These are phyloP conservation scores for Diaporthe amygdali DNA, from an alignment of 2,329 filamentous ascomycete species.

Conservation along the genomic window DNA sequence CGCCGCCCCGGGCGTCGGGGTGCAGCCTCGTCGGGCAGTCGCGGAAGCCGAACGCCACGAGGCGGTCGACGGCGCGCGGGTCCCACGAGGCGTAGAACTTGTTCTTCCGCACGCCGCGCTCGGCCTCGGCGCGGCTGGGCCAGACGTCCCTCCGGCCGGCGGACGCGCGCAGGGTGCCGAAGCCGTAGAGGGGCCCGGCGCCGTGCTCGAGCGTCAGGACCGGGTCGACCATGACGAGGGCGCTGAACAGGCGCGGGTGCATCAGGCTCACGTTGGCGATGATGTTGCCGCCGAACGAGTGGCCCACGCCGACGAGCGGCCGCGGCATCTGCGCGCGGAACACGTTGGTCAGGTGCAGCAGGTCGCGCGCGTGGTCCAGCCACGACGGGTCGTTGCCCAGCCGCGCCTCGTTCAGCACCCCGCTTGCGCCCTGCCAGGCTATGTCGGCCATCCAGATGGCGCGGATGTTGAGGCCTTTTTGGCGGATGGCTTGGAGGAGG, in stretches of 20 bases:
- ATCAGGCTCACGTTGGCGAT: conserved; percentile 75
- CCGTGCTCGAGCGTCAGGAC: conserved; percentile 66
- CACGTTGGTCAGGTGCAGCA: conserved; percentile 83
- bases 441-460: conserved; percentile 90
- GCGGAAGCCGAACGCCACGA: conserved; percentile 77
- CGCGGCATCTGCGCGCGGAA: conserved; percentile 81
- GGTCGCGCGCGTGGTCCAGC: conserved; percentile 84
- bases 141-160: conserved; percentile 78
- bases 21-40: conserved; percentile 69
- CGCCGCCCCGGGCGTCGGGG: conserved; percentile 44
- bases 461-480: conserved; percentile 71
- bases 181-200: conserved; percentile 38
- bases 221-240: conserved; percentile 82
- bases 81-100: conserved; percentile 88
- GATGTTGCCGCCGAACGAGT: conserved; percentile 84
- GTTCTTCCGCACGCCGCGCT: conserved; percentile 67
- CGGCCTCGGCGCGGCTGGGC: conserved; percentile 76
- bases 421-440: conserved; percentile 83
- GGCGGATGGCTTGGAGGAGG: conserved; percentile 63
- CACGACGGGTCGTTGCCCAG: conserved; percentile 89
- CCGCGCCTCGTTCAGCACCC: conserved; percentile 74
- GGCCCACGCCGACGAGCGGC: conserved; percentile 83
- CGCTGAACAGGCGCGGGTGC: conserved; percentile 80
- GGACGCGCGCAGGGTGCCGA: conserved; percentile 63
- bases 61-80: conserved; percentile 74